These are phyloP conservation scores for Hordeum pubiflorum DNA, from an alignment of 202 grass and related monocot species.

Conservation along the genomic window DNA sequence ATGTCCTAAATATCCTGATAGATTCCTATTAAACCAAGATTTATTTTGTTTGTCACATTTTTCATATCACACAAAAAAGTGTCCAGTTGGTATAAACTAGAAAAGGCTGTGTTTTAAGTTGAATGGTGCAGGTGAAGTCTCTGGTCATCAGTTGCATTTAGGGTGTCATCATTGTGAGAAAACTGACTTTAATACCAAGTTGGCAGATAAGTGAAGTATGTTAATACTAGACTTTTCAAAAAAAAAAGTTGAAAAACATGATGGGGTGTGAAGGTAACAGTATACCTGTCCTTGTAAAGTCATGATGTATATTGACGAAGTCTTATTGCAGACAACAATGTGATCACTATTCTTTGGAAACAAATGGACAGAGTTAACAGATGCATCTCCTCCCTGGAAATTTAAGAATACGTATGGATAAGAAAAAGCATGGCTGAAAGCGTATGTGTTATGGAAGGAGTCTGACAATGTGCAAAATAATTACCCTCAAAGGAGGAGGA, in stretches of 20 bases:
- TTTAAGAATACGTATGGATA: constrained; percentile 5
- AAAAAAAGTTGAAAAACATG: not conserved
- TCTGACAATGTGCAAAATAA: constrained; percentile 2
- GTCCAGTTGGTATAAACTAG: not conserved
- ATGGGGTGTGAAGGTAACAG: constrained; percentile 12
- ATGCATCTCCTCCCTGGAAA: constrained; percentile 87
- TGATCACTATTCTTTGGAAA: constrained; percentile 92
- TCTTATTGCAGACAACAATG: constrained; percentile 95
- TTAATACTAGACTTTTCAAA: not conserved
- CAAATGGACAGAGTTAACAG: constrained; percentile 88
- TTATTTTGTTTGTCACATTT: not conserved
- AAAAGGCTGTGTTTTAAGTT: not conserved
- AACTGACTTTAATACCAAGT: not conserved
- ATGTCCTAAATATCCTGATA: not conserved
- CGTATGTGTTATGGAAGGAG: not conserved
- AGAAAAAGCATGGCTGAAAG: not conserved
- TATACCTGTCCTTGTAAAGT: constrained; percentile 94
- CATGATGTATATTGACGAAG: constrained; percentile 86
- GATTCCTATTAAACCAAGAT: not conserved
- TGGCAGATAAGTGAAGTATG: not conserved
- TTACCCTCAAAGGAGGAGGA: constrained; percentile 88
- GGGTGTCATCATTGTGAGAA: not conserved
- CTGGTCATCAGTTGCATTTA: constrained; percentile 11
- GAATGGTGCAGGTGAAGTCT: not conserved
- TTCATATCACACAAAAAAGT: not conserved